Conservation (phyloP, 352 stramenopile species). For the Thalassiosira hispida region DNA sequence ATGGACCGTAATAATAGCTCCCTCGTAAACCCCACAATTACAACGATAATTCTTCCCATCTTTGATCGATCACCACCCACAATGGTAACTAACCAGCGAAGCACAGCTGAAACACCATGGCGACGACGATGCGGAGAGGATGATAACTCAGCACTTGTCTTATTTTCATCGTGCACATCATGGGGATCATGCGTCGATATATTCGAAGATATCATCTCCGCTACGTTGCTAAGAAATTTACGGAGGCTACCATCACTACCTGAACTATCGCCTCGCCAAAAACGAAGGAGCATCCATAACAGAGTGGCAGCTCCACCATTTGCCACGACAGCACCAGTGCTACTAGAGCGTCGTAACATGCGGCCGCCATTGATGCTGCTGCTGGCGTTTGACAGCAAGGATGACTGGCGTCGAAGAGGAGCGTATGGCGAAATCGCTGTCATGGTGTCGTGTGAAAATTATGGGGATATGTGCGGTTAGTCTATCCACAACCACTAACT, state of each 20-base stretch:
- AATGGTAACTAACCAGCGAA: slow-evolving; percentile 37
- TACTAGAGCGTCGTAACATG: slow-evolving; percentile 17
- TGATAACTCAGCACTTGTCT: neutral
- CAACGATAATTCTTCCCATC: slow-evolving; percentile 32
- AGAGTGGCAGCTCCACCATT: slow-evolving; percentile 13
- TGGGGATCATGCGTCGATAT: neutral
- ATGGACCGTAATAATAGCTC: slow-evolving; percentile 41
- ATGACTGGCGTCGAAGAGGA: slow-evolving; percentile 45
- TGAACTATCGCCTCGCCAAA: slow-evolving; percentile 24
- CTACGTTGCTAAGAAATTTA: slow-evolving; percentile 11
- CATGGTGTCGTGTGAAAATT: slow-evolving; percentile 15
- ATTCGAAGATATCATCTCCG: slow-evolving; percentile 23
- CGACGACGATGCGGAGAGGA: neutral
- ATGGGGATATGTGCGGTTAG: neutral
- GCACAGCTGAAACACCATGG: slow-evolving; percentile 13
- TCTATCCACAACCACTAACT: neutral
- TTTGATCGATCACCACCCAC: slow-evolving; percentile 36
- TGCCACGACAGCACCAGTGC: slow-evolving; percentile 8
- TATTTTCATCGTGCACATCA: neutral
- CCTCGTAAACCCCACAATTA: slow-evolving; percentile 23
- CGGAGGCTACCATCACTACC: neutral
- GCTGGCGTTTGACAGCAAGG: no score
- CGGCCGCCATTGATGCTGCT: slow-evolving; percentile 5
- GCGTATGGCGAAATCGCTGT: slow-evolving; percentile 53
- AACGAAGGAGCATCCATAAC: slow-evolving; percentile 38